Evolutionary conservation across 75 land plant species (phyloP), one percentile per base, ranked within the genome.

Genomic region (Pinus taeda): DNA sequence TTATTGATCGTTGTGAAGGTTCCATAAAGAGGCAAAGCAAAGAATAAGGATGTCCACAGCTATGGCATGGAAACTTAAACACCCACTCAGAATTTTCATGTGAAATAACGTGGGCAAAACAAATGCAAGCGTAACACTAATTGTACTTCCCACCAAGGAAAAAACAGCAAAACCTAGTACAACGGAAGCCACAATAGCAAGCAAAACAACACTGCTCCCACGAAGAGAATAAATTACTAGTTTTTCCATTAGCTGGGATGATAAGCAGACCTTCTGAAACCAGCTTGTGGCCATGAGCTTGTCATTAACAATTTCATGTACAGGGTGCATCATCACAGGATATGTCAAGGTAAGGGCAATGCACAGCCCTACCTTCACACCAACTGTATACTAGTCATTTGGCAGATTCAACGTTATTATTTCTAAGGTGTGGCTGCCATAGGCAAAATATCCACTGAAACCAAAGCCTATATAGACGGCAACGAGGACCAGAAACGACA

Each of bases 261-360:
- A 57, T 67, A 79, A 7, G 36, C 49, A 71, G 2, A 39, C 70
- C 75, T 78, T 80, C 59, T 76, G 73, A 66, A 85, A 88, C 82
- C 86, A 83, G 3, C 45, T 39, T 55, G 72, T 77, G 57, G 53
- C 63, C 76, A 76, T 57, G 72, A 92, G 74, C 59, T 76, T 92
- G 26, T 13, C 76, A 79, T 93, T 93, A 3, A 88, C 22, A 5
- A 93, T 88, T 79, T 93, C 95, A 57, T 93, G 79, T 18, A 93
- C 80, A 2, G 95, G 95, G 62, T 88, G 88, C 84, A 93, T 81
- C 95, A 93, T 93, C 62, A 93, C 88, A 3, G 95, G 95, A 37
- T 88, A 88, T 33, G 93, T 88, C 75, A 93, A 93, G 42, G 26
- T 26, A 26, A 26, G 26, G 26, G 26, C 26, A 26, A 26, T 26